phyloP scores from a whole-genome alignment of 176 grass and related monocot genomes.

The Carex kokanica region DNA sequence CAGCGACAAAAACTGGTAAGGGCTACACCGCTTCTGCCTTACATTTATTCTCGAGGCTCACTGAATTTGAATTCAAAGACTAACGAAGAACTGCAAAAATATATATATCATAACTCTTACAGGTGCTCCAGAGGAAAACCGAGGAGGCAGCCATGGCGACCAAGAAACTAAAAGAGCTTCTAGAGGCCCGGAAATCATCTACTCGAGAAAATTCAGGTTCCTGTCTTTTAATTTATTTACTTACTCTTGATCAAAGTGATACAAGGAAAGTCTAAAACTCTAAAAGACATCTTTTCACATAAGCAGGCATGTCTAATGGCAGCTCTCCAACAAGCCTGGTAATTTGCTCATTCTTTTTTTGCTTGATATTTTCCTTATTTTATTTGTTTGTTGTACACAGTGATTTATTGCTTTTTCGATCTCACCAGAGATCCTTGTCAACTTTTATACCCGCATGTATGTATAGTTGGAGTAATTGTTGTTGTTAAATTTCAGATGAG shows the following conservation, averaged over 20 bases:
- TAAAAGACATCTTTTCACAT: conserved; percentile 31
- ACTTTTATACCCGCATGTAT: conserved; percentile 42
- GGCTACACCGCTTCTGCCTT: conserved; percentile 9
- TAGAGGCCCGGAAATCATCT: conserved; percentile 93
- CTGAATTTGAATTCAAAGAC: conserved; percentile 20
- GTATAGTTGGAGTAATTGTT: conserved; percentile 28
- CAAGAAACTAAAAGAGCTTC: conserved; percentile 94
- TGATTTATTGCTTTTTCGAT: neutral
- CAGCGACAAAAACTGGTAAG: conserved; percentile 90
- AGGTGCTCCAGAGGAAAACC: conserved; percentile 97
- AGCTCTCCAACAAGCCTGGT: conserved; percentile 69
- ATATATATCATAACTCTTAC: conserved; percentile 14
- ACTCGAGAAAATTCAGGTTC: conserved; percentile 64
- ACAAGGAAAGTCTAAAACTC: neutral
- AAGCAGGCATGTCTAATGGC: conserved; percentile 53
- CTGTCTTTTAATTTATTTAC: conserved; percentile 31
- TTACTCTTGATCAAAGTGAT: conserved; percentile 13
- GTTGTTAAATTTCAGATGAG: conserved; percentile 51
- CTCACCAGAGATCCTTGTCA: neutral
- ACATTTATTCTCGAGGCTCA: neutral
- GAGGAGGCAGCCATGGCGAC: conserved; percentile 99
- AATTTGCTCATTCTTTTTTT: conserved; percentile 37
- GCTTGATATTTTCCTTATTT: conserved; percentile 13
- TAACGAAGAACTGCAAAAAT: conserved; percentile 12
- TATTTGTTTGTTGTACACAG: conserved; percentile 24